Conservation (phyloP, 2,329 filamentous ascomycete species). For the Alternaria arbusti region DNA sequence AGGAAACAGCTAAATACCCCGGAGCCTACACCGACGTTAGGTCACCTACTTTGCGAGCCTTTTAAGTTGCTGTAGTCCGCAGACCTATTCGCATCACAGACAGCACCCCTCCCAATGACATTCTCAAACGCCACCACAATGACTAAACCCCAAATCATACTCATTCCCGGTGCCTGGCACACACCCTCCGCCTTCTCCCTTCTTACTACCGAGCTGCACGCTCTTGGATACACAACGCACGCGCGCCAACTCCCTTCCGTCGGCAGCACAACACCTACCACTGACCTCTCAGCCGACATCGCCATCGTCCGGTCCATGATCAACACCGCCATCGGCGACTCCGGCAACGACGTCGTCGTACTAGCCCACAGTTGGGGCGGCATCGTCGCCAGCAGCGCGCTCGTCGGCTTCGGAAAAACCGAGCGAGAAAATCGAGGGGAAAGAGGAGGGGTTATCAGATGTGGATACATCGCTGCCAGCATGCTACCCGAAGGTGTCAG, state of each 20-base stretch:
- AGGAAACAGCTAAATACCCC: not conserved
- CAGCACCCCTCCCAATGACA: not conserved
- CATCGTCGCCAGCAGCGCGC: slow-evolving; percentile 46
- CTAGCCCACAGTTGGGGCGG: slow-evolving; percentile 56
- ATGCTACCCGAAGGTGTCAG: slow-evolving; percentile 44
- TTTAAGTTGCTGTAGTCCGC: not conserved
- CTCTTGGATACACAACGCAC: slow-evolving; percentile 38
- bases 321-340: slow-evolving; percentile 45
- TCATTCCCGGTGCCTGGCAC: slow-evolving; percentile 50
- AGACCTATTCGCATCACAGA: no score
- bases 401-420: slow-evolving; percentile 43
- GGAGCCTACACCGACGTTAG: not conserved
- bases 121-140: slow-evolving; percentile 6
- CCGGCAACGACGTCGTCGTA: slow-evolving; percentile 51
- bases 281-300: slow-evolving; percentile 44
- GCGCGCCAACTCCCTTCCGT: slow-evolving; percentile 38
- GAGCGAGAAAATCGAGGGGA: slow-evolving; percentile 44
- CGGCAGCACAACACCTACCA: slow-evolving; percentile 29
- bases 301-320: slow-evolving; percentile 42
- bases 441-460: slow-evolving; percentile 48
- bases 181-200: slow-evolving; percentile 33
- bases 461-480: slow-evolving; percentile 49
- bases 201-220: slow-evolving; percentile 37
- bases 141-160: slow-evolving; percentile 44
- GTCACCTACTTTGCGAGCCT: not conserved